Base-by-base conservation (phyloP, 2,329 filamentous ascomycete species). In the Diaporthe sp. region DNA sequence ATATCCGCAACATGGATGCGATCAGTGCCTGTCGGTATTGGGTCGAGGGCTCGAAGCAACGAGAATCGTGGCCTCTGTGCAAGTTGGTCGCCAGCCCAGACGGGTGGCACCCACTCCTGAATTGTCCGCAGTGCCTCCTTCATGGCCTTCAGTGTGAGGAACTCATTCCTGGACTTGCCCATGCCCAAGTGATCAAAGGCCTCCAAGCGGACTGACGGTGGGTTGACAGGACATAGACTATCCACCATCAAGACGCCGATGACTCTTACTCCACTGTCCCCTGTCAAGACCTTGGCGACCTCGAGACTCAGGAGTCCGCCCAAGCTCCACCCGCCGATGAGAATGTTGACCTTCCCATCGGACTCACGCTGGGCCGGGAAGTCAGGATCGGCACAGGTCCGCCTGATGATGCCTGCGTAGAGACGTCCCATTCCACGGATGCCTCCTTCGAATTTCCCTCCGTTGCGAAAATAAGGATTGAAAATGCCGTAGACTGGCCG, bases 271-370 rank as follows among this genome's bases (percentile, higher is more conserved):
- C 44, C 44, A 49, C 44, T 49, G 49, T 55, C n/a, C 25, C 51
- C 51, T 25, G n/a, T 55, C 51, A 55, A 55, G n/a, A 13, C 51
- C 51, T 55, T 28, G 51, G 51, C 51, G n/a, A 55, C 5, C n/a
- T 55, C 51, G 51, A 55, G 51, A 17, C 51, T 55, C n/a, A 55
- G 13, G 4, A 55, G 51, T 8, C 51, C 51, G 4, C 51, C 51
- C 51, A 55, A 55, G 25, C 51, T 55, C 51, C 51, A 55, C 51
- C 51, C 51, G 10, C 51, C 51, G 51, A 55, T 25, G 51, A 55
- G 51, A 1, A 55, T 55, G 28, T 55, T n/a, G n/a, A 55, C 51
- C 51, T 25, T 55, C 51, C 51, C 51, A 17, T 55, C n/a, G 25
- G 25, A 6, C 12, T 28, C 51, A 31, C 25, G 51, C 1, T 55